Base-by-base conservation (phyloP, 495 filamentous ascomycete species). In the Daldinia decipiens region DNA sequence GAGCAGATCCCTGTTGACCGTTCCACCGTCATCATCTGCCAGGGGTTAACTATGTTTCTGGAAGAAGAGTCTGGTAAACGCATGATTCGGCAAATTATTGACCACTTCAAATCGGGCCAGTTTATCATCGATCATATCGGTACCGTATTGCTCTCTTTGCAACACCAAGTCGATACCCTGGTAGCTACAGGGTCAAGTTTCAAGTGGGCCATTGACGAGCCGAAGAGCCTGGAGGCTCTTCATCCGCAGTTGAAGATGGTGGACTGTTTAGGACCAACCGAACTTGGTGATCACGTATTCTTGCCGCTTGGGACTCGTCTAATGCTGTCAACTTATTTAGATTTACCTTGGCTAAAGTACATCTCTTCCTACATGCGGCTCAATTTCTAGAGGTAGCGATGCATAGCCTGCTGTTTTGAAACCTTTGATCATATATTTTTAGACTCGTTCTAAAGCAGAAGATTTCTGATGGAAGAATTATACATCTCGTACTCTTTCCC, bases 11-110 rank as follows among this genome's bases (percentile, higher is more conserved):
- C 74, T 3, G 39, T 62, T 13, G 74, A 74, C 32, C 62, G 74
- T 26, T 68, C 74, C 3, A 70, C 72, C 1, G 51, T 70, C 8
- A 17, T 77, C 17, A 45, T 77, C 8, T 70, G 67, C 27, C 65
- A 74, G 59, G 74, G 72, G 38, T 32, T 77, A 6, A 29, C 68
- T n/a, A 74, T 77, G 74, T 77, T 68, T 27, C 39, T 77, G n/a
- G 62, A 68, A 51, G 71, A 68, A 29, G 72, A 70, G 21, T n/a
- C 47, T 0, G 66, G 53, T 5, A 72, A 68, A 17, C 51, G 32
- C 34, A 47, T 77, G 55, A 71, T 77, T 4, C 56, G 34, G 9
- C 68, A 62, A n/a, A 53, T 74, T 4, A 51, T 62, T 59, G 34
- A 65, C 15, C 72, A 70, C 34, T 77, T 77, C 59, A 71, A 62